A percentile compares a stretch with the other conserved stretches of the same genome.
phyloP scores from a whole-genome alignment of 2,329 filamentous ascomycete species.

The Fusarium compactum region DNA sequence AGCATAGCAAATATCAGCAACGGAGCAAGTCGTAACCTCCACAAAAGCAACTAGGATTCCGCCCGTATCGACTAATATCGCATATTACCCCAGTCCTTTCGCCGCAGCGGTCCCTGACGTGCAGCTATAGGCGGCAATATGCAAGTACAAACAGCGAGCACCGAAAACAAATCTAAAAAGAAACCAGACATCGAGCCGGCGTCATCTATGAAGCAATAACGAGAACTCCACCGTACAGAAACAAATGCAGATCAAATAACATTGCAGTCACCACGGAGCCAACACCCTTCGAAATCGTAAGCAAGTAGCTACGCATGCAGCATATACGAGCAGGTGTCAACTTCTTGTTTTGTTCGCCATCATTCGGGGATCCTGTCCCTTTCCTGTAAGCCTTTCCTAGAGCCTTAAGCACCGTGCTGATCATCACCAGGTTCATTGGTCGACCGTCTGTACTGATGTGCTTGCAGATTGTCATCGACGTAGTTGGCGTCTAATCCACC shows the following conservation, averaged over 20 bases:
- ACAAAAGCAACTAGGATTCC: conserved; percentile 17
- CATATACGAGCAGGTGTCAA: not conserved
- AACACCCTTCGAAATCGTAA: not conserved
- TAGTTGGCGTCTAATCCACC: not conserved
- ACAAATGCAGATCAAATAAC: conserved; percentile 2
- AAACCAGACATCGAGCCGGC: not conserved
- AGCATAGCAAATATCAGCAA: conserved; percentile 13
- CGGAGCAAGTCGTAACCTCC: conserved; percentile 12
- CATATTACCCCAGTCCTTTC: conserved; percentile 6
- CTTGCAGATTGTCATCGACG: conserved; percentile 1
- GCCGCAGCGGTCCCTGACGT: conserved; percentile 14
- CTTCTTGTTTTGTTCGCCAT: not conserved
- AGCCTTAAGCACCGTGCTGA: not conserved
- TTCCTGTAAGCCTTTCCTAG: not conserved
- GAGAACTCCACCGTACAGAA: not conserved
- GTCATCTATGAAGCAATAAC: not conserved
- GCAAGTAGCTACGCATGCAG: conserved; percentile 10
- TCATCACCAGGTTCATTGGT: not conserved
- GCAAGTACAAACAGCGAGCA: conserved; percentile 11
- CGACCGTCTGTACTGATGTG: conserved; percentile 5
- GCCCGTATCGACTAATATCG: not conserved
- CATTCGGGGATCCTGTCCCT: not conserved
- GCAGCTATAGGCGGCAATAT: conserved; percentile 1
- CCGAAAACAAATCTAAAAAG: not conserved
- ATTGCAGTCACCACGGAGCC: not conserved